Conservation (phyloP, 2,329 filamentous ascomycete genomes). For the Colletotrichum zoysiae region DNA sequence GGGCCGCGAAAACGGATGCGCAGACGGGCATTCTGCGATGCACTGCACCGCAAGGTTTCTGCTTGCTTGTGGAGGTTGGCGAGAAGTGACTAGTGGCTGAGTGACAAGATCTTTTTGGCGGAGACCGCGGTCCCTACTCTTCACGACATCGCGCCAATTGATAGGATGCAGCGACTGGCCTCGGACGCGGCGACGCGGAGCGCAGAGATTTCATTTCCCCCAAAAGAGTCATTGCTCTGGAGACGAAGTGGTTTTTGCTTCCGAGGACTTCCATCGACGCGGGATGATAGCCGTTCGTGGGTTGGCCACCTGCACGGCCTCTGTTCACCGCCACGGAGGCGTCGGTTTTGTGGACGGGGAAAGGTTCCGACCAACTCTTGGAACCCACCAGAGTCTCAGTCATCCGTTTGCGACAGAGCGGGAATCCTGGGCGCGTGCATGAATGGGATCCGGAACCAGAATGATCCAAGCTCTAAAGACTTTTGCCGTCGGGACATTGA, state of each 20-base stretch:
- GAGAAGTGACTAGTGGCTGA: conserved; percentile 28
- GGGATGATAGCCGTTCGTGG: conserved; percentile 36
- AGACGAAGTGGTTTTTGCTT: conserved; percentile 29
- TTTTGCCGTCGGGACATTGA: conserved; percentile 16
- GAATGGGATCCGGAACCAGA: conserved; percentile 30
- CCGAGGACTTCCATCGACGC: conserved; percentile 23
- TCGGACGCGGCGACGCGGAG: conserved; percentile 25
- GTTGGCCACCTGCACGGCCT: conserved; percentile 35
- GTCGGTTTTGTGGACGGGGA: conserved; percentile 40
- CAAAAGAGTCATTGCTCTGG: conserved; percentile 39
- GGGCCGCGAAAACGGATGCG: conserved; percentile 36
- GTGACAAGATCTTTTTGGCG: conserved; percentile 20
- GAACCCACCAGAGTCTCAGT: conserved; percentile 38
- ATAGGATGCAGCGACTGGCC: conserved; percentile 31
- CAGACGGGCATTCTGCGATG: conserved; percentile 34
- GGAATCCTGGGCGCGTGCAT: conserved; percentile 37
- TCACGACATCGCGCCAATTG: conserved; percentile 22
- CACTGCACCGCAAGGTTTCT: conserved; percentile 35
- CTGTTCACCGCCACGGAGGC: conserved; percentile 39
- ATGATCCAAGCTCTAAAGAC: conserved; percentile 29
- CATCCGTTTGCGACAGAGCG: conserved; percentile 35
- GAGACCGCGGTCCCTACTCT: conserved; percentile 26
- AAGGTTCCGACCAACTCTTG: conserved; percentile 26
- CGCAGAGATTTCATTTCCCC: conserved; percentile 33
- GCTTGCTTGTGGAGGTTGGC: conserved; percentile 33